Base-by-base conservation (phyloP, 495 filamentous ascomycete genomes). In the Cairneyella variabilis region DNA sequence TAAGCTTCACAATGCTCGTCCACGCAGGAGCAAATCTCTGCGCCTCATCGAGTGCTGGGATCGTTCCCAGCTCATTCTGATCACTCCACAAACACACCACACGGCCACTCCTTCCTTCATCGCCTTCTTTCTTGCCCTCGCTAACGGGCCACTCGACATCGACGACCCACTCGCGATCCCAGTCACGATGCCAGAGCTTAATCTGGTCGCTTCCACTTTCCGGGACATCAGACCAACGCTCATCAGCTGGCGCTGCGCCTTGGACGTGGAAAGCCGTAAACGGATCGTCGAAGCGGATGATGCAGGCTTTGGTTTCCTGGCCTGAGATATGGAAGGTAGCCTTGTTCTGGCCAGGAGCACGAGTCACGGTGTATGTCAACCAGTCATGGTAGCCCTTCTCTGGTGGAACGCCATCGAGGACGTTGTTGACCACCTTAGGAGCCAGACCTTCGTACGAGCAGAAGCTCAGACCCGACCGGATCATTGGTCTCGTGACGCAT, bases 71-170 rank as follows among this genome's bases (percentile, higher is more conserved):
- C 10, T 69, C 72, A 57, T 95, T 96, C 25, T 79, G 82, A 71
- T 97, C 93, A 59, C 83, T 88, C 93, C 93, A 98, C 14, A 89
- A 67, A 72, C 92, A 97, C 9, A 86, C 76, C 3, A 91, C 82
- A 40, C 72, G 75, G 0, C 91, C 91, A 54, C 80, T 78, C 43
- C 92, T 64, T 7, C 74, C 75, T 23, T 63, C 55, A 8, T 58
- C 60, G 2, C 58, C 59, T 7, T 23, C 44, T 41, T 53, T 30
- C 12, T 42, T 52, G 9, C 49, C 60, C 26, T 54, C 60, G 25
- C 23, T 48, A 4, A 56, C 51, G 2, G 66, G 60, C 84, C 91
- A 93, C 28, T 79, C 71, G 0, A 96, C 78, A 60, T 86, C 81
- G 7, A 97, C 86, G 12, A 74, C 76, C 89, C 91, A 96, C 27